Base-by-base conservation (phyloP, 108 stramenopile species). In the Phaeodactylum tricornutum region DNA sequence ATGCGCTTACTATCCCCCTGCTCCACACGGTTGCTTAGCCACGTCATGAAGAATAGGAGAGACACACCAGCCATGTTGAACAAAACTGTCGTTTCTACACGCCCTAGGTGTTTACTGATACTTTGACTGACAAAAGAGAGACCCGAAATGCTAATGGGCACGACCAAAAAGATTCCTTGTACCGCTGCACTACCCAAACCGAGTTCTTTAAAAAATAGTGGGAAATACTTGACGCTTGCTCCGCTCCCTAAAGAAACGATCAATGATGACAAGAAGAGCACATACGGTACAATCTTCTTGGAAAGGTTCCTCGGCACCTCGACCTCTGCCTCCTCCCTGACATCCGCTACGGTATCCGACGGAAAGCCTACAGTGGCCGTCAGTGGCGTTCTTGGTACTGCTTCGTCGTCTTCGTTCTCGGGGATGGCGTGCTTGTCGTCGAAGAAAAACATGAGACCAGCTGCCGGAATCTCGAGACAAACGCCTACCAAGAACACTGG, bases 211-310 rank as follows among this genome's bases (percentile, higher is more conserved):
- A 85, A 90, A 58, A 83, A 90, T 9, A 90, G 53, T 8, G 88
- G 84, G 50, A 90, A 90, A 69, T 67, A 90, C 36, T 81, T 82
- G 31, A 90, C 66, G 3, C 73, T 79, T 77, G 80, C 80, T 15
- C 88, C 88, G n/a, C 62, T 58, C 15, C 79, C 84, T 11, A 83
- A 20, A 9, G 74, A 57, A 23, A 67, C 32, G 15, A 84, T 64
- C 15, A 81, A 32, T n/a, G 47, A 67, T 11, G 48, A 46, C 4
- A 53, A 24, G 29, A 72, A 67, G 7, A 78, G 40, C 36, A 78
- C 62, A 46, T 78, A 77, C 7, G 75, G 75, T 33, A 77, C 66
- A 0, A 50, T 29, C 19, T 20, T 20, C 0, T 24, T 29, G 4
- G 17, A 30, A n/a, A n/a, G n/a, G n/a, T n/a, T n/a, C n/a, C n/a